Evolutionary conservation across 1,139 yeast genomes (phyloP).

Genomic region (Dujonia santamariae): DNA sequence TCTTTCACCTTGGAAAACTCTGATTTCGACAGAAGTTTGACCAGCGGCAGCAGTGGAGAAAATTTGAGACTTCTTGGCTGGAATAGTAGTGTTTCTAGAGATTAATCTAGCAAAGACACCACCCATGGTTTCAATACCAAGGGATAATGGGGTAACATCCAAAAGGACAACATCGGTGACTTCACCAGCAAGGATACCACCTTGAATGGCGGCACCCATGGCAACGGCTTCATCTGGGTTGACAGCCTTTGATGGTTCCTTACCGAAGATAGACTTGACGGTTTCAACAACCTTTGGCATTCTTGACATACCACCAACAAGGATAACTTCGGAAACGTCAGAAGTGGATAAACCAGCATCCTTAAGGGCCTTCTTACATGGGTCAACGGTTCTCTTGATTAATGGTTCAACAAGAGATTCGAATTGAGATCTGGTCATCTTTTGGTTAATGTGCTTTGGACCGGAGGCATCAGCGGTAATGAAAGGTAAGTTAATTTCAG

Average conservation of each 20-base stretch:
- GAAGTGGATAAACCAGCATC: constrained; percentile 88
- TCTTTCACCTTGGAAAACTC: constrained; percentile 99
- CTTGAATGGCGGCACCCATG: constrained; percentile 99
- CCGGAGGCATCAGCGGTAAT: constrained; percentile 95
- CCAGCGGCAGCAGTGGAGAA: constrained; percentile 99
- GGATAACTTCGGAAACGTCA: constrained; percentile 89
- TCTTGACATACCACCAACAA: constrained; percentile 99
- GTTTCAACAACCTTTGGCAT: constrained; percentile 99
- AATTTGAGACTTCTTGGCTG: constrained; percentile 94
- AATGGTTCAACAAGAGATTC: constrained; percentile 89
- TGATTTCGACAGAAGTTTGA: constrained; percentile 97
- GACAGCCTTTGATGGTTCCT: constrained; percentile 97
- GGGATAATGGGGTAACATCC: constrained; percentile 97
- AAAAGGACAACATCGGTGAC: constrained; percentile 91
- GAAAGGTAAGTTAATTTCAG: constrained; percentile 96
- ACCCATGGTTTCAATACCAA: constrained; percentile 98
- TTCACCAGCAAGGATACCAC: constrained; percentile 98
- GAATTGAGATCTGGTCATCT: constrained; percentile 88
- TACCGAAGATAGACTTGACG: constrained; percentile 88
- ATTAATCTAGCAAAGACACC: constrained; percentile 98
- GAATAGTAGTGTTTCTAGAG: constrained; percentile 96
- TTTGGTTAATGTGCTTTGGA: constrained; percentile 97
- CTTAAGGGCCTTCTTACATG: constrained; percentile 97
- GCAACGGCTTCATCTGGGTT: constrained; percentile 99
- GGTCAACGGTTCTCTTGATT: constrained; percentile 90